phyloP scores from a whole-genome alignment of 2,329 filamentous ascomycete genomes.

The Rhinocladiella similis region DNA sequence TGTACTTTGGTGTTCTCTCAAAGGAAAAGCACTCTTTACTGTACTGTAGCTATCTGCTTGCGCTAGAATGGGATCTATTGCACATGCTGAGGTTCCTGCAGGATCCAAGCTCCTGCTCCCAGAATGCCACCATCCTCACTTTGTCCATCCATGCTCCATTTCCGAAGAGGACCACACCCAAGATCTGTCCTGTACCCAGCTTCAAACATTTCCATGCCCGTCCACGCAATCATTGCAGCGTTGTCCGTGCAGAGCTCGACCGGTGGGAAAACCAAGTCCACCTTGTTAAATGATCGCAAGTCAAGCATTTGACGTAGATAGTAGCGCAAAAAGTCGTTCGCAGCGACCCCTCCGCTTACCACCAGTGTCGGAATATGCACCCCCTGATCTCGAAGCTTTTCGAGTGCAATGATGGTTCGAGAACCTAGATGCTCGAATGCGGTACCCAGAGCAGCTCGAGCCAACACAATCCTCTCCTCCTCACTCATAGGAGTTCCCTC shows the following conservation, averaged over 20 bases:
- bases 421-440: slow-evolving; percentile 85
- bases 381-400: slow-evolving; percentile 35
- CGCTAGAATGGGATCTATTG: no score
- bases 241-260: slow-evolving; percentile 84
- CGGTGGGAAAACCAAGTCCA: slow-evolving; percentile 74
- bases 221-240: slow-evolving; percentile 96
- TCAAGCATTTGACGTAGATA: slow-evolving; percentile 64
- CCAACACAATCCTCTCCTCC: slow-evolving; percentile 68
- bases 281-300: slow-evolving; percentile 61
- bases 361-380: slow-evolving; percentile 63
- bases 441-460: slow-evolving; percentile 71
- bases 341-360: slow-evolving; percentile 86
- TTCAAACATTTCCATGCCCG: slow-evolving; percentile 87
- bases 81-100: slow-evolving; percentile 1
- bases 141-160: slow-evolving; percentile 71
- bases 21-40: no score
- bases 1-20: no score
- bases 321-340: slow-evolving; percentile 74
- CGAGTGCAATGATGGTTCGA: slow-evolving; percentile 70
- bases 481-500: slow-evolving; percentile 38
- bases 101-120: slow-evolving; percentile 57
- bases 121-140: slow-evolving; percentile 67
- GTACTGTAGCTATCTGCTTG: no score
- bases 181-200: slow-evolving; percentile 69
- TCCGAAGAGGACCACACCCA: slow-evolving; percentile 59